Evolutionary conservation across 768 basidiomycete species (phyloP), one percentile per base, ranked within the genome.

Genomic region (Epithele typhae): DNA sequence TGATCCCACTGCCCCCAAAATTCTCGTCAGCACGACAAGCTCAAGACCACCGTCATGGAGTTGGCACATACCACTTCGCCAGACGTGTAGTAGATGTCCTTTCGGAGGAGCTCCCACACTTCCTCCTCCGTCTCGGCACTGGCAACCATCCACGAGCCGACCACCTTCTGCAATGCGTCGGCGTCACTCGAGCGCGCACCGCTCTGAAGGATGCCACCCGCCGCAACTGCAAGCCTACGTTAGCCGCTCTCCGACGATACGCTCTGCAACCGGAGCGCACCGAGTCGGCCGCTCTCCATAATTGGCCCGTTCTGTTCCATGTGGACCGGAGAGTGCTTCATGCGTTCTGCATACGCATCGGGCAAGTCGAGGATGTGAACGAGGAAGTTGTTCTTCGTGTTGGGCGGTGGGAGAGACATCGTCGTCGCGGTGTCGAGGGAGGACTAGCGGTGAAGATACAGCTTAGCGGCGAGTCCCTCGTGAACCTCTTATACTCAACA

Each of bases 31-130:
- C 35, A 30, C 2, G 14, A 24, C 43, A 35, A 17, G 25, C 18
- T 8, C 1, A 25, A 22, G 7, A 15, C 12, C 18, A 4, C 32
- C 11, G 11, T 2, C 4, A 15, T 3, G 10, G 19, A 36, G 21
- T 3, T 17, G 1, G 14, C 11, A 40, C 49, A 30, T 27, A 51
- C 49, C 34, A 51, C 49, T 27, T 49, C 42, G 11, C 48, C 48
- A n/a, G 48, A 49, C n/a, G 48, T 39, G 37, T 49, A 49, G 42
- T 23, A 49, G 15, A 24, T 10, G 25, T 49, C 48, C 17, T 43
- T 43, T 18, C 41, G 41, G 27, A 49, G n/a, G 3, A 5, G 10
- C 27, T 39, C 48, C 48, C 41, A 49, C 3, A 49, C 42, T 5
- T 37, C 12, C 12, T 43, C 48, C 10, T 6, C 14, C 25, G 24